Base-by-base conservation (phyloP, 2,329 filamentous ascomycete genomes). In the Fusarium irregulare region DNA sequence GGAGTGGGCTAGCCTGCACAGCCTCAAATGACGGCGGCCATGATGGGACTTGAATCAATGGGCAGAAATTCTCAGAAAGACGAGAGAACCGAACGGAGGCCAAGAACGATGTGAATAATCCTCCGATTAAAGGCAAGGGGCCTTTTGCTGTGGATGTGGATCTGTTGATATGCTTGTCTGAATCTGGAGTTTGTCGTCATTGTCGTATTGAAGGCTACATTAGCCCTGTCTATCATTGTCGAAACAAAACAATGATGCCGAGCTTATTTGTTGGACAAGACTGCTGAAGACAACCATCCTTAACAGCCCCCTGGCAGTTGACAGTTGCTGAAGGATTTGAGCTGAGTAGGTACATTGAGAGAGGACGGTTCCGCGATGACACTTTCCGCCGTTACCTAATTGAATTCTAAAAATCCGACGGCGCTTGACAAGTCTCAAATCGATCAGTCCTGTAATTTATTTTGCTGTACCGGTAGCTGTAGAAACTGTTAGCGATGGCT, bases 11-110 rank as follows among this genome's bases (percentile, higher is more conserved):
- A 66, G 47, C 18, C 34, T 56, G 59, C 67, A 70, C 68, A 70
- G 67, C 68, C 68, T 71, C 68, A 71, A 64, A 71, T 44, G 42
- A 55, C 61, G 56, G 66, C 66, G 51, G 50, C 60, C 66, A 51
- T 69, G 56, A 44, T 44, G 41, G 41, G 8, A 21, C 20, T 23
- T 64, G 54, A 57, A 37, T 37, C 50, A 47, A 51, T 30, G 42
- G 55, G 40, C 50, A 66, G 55, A 51, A 56, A 40, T 56, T 28
- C 41, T 27, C 27, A 30, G 40, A 45, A 60, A 12, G 7, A 37
- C 23, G 25, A 51, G 25, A 51, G 28, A 47, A 40, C 49, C 37
- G 41, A 47, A 60, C 42, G 40, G 18, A 47, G 42, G 21, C 25
- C 23, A 53, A 51, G 45, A 46, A 23, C 27, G 16, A 28, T 50